Evolutionary conservation across 306 rosid species (phyloP).

Genomic region (Trichosanthes truncata): DNA sequence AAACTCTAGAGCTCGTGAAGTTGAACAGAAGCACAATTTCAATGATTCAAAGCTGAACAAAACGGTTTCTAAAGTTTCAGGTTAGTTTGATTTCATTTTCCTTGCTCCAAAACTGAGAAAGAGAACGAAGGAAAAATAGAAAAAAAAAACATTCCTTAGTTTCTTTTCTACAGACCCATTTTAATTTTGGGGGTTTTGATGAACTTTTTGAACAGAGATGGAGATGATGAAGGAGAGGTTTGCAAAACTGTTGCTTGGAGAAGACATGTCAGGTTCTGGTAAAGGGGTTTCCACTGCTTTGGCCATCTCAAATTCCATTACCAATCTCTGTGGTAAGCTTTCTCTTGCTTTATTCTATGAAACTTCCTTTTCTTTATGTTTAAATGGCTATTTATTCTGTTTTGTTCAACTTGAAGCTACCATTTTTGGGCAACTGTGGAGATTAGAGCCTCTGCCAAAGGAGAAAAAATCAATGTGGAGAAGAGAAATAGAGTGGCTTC

Average conservation of each 20-base stretch:
- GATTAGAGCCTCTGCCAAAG: conserved; percentile 38
- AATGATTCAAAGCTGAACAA: conserved; percentile 28
- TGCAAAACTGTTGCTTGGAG: conserved; percentile 48
- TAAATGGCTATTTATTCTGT: background rate
- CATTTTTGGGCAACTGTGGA: conserved; percentile 49
- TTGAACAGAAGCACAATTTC: conserved; percentile 25
- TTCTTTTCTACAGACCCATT: background rate
- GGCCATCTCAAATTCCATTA: conserved; percentile 48
- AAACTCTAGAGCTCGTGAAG: conserved; percentile 24
- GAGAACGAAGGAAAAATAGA: too few species aligned
- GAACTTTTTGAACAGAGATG: conserved; percentile 21
- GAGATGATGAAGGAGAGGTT: conserved; percentile 59
- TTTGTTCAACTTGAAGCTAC: conserved; percentile 21
- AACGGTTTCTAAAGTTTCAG: conserved; percentile 40
- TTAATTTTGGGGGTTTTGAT: background rate
- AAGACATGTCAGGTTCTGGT: conserved; percentile 59
- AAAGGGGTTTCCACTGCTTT: conserved; percentile 47
- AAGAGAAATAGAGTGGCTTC: conserved; percentile 54
- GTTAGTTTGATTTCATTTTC: conserved; percentile 25
- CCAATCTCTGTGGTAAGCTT: conserved; percentile 45
- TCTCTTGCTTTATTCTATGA: background rate
- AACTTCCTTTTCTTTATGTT: background rate
- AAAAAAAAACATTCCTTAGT: background rate
- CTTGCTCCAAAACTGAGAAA: too few species aligned
- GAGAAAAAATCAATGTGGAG: conserved; percentile 50